Evolutionary conservation across 2,329 filamentous ascomycete species (phyloP).

Genomic region (Fusarium coicis): DNA sequence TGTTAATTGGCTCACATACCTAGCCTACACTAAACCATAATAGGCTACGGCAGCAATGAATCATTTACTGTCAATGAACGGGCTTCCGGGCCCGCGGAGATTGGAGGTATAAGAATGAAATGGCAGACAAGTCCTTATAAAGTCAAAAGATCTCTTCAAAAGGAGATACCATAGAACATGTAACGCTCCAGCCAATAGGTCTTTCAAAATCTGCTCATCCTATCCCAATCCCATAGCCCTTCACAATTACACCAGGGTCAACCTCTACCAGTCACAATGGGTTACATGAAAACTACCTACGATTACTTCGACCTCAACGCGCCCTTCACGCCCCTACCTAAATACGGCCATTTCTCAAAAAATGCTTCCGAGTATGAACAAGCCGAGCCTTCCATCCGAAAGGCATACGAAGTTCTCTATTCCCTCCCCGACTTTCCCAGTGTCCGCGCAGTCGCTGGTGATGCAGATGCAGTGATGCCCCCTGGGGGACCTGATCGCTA

Average conservation of each 20-base stretch:
- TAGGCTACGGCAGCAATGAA: slow-evolving; percentile 2
- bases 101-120: background rate
- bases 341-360: slow-evolving; percentile 36
- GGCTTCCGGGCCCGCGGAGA: background rate
- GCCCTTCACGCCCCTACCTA: slow-evolving; percentile 25
- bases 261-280: slow-evolving; percentile 3
- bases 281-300: slow-evolving; percentile 4
- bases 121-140: background rate
- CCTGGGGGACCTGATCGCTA: slow-evolving; percentile 28
- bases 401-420: background rate
- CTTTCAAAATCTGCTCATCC: too few species aligned
- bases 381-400: background rate
- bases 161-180: background rate
- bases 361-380: slow-evolving; percentile 6
- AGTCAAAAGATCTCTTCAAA: background rate
- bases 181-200: background rate
- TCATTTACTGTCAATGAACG: background rate
- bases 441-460: slow-evolving; percentile 1
- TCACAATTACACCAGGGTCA: background rate
- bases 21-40: background rate
- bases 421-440: background rate
- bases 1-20: background rate
- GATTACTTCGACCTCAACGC: slow-evolving; percentile 22
- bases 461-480: slow-evolving; percentile 35
- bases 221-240: background rate